Evolutionary conservation across 1,284 basidiomycete species (phyloP), one percentile per base, ranked within the genome.

Genomic region (Ceratobasidium sp.): DNA sequence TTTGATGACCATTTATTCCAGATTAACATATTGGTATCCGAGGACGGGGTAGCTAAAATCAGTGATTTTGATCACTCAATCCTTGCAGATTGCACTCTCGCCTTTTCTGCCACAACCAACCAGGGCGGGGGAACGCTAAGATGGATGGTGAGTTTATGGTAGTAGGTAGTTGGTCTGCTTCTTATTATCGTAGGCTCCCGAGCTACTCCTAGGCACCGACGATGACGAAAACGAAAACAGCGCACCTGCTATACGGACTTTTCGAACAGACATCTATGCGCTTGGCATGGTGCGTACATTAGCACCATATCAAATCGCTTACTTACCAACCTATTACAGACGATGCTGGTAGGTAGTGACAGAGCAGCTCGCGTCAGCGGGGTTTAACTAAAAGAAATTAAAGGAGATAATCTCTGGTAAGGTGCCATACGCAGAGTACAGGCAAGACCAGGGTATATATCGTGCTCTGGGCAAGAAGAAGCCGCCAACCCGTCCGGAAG

Each of bases 21-120:
- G 62, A 28, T 32, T 32, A 64, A 64, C 44, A 32, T 64, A 18
- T 28, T 64, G 35, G 62, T 64, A 9, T 44, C 28, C 11, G 26
- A 50, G 35, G 32, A 52, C 23, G 46, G 62, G 30, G 30, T 52
- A 23, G 46, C 32, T 6, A 64, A 55, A 46, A 49, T 67, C 8
- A 57, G 50, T 38, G 64, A 67, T 26, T 67, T 67, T 46, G 64
- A 67, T 52, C 64, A 67, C 26, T 54, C 64, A 21, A 55, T 67
- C 32, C 32, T 67, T 13, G 28, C 64, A 1, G 43, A 46, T 5
- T 67, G 41, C 38, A 67, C 47, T 26, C 64, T 67, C 30, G 38
- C 21, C 28, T 67, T 67, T 54, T 43, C 64, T 13, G 64, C 54
- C 13, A 67, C 64, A 18, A 67, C 64, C 2, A 67, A 67, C 28